Conservation (phyloP, 2,329 filamentous ascomycete species). For the Penicillium sp. region DNA sequence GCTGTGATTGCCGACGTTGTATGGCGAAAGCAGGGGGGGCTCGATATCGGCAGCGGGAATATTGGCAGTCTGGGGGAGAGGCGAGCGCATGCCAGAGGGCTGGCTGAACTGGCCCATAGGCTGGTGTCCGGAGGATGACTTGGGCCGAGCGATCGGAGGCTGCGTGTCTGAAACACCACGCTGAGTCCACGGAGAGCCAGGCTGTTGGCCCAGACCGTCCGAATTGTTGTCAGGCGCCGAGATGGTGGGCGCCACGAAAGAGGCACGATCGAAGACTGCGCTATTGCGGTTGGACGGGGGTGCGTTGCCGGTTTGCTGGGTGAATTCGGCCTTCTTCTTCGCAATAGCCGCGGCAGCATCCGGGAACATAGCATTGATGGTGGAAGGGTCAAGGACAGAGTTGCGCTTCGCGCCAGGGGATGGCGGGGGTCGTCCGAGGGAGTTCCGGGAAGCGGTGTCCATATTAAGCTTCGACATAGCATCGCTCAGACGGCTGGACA, state of each 20-base stretch:
- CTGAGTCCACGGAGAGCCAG: conserved; percentile 77
- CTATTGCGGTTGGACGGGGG: conserved; percentile 94
- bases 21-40: conserved; percentile 79
- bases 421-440: conserved; percentile 74
- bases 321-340: conserved; percentile 96
- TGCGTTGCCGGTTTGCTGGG: conserved; percentile 86
- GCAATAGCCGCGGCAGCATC: conserved; percentile 98
- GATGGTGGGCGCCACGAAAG: conserved; percentile 72
- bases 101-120: conserved; percentile 95
- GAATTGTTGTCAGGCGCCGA: conserved; percentile 63
- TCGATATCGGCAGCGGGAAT: conserved; percentile 73
- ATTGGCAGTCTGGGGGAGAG: conserved; percentile 79
- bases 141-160: conserved; percentile 62
- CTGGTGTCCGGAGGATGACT: conserved; percentile 72
- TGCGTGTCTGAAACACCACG: conserved; percentile 50
- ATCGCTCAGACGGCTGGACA: conserved; percentile 93
- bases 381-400: conserved; percentile 87
- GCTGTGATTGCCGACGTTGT: conserved; percentile 75
- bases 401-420: conserved; percentile 82
- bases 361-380: conserved; percentile 98
- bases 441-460: conserved; percentile 75
- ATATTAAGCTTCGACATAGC: conserved; percentile 94
- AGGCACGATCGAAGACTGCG: conserved; percentile 69
- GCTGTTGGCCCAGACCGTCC: conserved; percentile 61
- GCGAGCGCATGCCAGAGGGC: conserved; percentile 75